Percentiles rank a stretch among this genome's conserved stretches.
phyloP scores from a whole-genome alignment of 2,329 filamentous ascomycete species.

The Cercospora sojina region DNA sequence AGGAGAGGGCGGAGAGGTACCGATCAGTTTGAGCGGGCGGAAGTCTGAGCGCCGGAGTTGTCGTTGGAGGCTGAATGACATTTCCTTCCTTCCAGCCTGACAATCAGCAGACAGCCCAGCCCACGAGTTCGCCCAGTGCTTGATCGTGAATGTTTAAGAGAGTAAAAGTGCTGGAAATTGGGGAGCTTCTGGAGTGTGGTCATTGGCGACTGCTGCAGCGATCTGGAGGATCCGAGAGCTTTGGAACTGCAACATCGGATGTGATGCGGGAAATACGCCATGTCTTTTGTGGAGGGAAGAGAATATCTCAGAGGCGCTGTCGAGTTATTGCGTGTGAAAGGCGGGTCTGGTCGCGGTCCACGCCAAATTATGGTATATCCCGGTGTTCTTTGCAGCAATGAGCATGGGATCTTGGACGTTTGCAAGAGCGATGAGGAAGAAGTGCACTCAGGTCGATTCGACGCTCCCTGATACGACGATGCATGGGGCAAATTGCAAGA shows the following conservation, averaged over 20 bases:
- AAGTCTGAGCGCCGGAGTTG: neutral
- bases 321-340: neutral
- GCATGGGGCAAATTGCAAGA: too few relatives aligned
- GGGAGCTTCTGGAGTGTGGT: neutral
- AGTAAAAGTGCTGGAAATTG: neutral
- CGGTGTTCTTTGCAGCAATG: too few relatives aligned
- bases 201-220: neutral
- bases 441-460: too few relatives aligned
- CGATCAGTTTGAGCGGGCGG: neutral
- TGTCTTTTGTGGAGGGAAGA: neutral
- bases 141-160: neutral
- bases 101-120: neutral
- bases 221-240: neutral
- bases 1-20: neutral
- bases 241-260: neutral
- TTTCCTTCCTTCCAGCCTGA: neutral
- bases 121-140: neutral
- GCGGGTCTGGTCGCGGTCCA: too few relatives aligned
- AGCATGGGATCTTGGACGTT: too few relatives aligned
- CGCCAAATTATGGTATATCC: too few relatives aligned
- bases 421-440: too few relatives aligned
- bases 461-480: too few relatives aligned
- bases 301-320: neutral
- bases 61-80: neutral
- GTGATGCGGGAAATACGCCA: neutral